phyloP scores from a whole-genome alignment of 1,284 basidiomycete genomes.

The Stereum hirsutum region DNA sequence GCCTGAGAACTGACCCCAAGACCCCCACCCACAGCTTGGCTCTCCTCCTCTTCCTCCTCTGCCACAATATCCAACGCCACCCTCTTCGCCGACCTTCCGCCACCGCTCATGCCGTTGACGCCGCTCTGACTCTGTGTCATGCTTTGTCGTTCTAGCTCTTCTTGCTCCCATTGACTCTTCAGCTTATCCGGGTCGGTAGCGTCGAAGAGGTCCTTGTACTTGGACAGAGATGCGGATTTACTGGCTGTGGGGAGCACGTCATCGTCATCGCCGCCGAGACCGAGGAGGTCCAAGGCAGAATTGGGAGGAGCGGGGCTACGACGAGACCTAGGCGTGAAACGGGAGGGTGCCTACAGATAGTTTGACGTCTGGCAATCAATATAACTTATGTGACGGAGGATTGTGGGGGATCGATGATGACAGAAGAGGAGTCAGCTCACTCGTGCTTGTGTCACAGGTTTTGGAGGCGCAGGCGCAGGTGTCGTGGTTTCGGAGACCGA shows the following conservation, averaged over 20 bases:
- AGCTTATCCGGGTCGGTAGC: slow-evolving; percentile 44
- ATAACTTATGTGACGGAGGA: too few relatives aligned
- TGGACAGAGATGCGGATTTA: slow-evolving; percentile 50
- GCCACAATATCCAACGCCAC: slow-evolving; percentile 25
- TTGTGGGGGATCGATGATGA: too few relatives aligned
- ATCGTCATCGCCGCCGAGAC: slow-evolving; percentile 12
- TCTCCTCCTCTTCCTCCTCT: slow-evolving; percentile 48
- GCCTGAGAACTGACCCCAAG: slow-evolving; percentile 16
- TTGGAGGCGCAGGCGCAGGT: too few relatives aligned
- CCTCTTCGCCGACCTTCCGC: background rate
- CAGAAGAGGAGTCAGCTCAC: too few relatives aligned
- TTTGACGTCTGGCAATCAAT: too few relatives aligned
- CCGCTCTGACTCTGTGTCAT: slow-evolving; percentile 13
- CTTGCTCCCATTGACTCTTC: slow-evolving; percentile 10
- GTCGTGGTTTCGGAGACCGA: too few relatives aligned
- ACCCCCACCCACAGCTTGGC: slow-evolving; percentile 8
- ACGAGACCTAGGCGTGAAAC: background rate
- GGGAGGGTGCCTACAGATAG: too few relatives aligned
- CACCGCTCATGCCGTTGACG: background rate
- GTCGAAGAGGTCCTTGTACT: slow-evolving; percentile 64
- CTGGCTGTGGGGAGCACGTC: slow-evolving; percentile 21
- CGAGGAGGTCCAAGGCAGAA: slow-evolving; percentile 8
- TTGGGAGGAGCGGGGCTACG: slow-evolving; percentile 1
- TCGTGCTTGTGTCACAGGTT: too few relatives aligned
- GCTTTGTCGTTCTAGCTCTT: slow-evolving; percentile 23